Percentiles rank a stretch among this genome's conserved stretches.
These are phyloP conservation scores for Gastrodia elata DNA, from an alignment of 106 monocot genomes.

Conservation along the genomic window DNA sequence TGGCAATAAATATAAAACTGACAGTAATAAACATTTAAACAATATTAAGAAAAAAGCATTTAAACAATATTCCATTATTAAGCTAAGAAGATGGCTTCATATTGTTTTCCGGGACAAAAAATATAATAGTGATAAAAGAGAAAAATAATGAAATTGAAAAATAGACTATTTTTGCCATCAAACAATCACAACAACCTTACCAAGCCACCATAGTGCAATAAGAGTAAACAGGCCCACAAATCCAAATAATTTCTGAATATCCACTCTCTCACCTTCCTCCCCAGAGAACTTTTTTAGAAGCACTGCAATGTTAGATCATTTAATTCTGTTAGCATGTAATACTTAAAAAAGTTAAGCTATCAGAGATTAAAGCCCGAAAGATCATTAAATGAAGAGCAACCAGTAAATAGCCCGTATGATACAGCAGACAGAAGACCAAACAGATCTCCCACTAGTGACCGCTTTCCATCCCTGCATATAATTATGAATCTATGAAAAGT, in stretches of 20 bases:
- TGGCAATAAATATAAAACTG: background rate
- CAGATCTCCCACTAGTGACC: slow-evolving; percentile 81
- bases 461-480: slow-evolving; percentile 43
- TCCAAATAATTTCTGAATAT: slow-evolving; percentile 98
- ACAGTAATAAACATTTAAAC: background rate
- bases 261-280: slow-evolving; percentile 81
- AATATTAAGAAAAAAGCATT: too few species aligned
- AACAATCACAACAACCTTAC: slow-evolving; percentile 25
- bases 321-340: background rate
- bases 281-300: slow-evolving; percentile 94
- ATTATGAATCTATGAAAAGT: background rate
- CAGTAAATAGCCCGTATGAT: slow-evolving; percentile 89
- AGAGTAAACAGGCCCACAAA: slow-evolving; percentile 90
- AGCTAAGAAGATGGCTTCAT: background rate
- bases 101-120: background rate
- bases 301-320: slow-evolving; percentile 40
- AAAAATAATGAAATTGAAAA: background rate
- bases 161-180: background rate
- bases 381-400: slow-evolving; percentile 20
- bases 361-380: background rate
- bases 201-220: slow-evolving; percentile 93
- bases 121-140: too few species aligned
- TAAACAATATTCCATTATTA: background rate
- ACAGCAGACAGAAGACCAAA: slow-evolving; percentile 96
- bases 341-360: background rate